These are phyloP conservation scores for Pichia sp. DNA, from an alignment of 1,139 yeast species.

Conservation along the genomic window DNA sequence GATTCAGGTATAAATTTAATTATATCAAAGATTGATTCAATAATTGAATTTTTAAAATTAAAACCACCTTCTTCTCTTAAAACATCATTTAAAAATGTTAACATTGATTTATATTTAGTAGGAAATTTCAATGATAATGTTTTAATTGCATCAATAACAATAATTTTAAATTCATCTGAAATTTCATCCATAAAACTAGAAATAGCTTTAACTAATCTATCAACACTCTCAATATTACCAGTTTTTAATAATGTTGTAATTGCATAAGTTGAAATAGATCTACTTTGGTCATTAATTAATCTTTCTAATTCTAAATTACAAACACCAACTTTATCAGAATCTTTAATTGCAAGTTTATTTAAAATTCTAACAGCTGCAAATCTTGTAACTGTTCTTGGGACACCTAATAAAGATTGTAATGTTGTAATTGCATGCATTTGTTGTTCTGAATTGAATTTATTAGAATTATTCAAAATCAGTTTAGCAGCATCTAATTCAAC, in stretches of 20 bases:
- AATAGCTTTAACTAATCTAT: constrained; percentile 80
- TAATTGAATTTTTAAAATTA: constrained; percentile 73
- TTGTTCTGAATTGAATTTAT: constrained; percentile 56
- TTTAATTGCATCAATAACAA: constrained; percentile 91
- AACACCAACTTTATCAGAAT: constrained; percentile 71
- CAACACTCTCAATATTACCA: constrained; percentile 87
- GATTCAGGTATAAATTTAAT: constrained; percentile 83
- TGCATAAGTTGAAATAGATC: constrained; percentile 97
- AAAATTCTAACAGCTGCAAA: constrained; percentile 90
- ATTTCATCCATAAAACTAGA: constrained; percentile 89
- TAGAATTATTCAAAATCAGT: constrained; percentile 55
- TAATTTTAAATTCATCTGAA: constrained; percentile 91
- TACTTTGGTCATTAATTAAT: constrained; percentile 79
- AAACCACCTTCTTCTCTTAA: constrained; percentile 90
- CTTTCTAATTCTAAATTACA: constrained; percentile 80
- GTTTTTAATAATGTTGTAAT: constrained; percentile 93
- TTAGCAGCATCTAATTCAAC: constrained; percentile 94
- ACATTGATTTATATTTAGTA: constrained; percentile 75
- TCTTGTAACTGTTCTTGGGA: constrained; percentile 84
- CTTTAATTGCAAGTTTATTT: constrained; percentile 74
- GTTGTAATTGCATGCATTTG: constrained; percentile 63
- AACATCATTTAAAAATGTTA: constrained; percentile 74
- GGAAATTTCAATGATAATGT: constrained; percentile 92
- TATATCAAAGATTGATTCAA: constrained; percentile 88
- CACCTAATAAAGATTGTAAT: constrained; percentile 71